Base-by-base conservation (phyloP, 2,329 filamentous ascomycete species). In the Paecilomyces sp. region DNA sequence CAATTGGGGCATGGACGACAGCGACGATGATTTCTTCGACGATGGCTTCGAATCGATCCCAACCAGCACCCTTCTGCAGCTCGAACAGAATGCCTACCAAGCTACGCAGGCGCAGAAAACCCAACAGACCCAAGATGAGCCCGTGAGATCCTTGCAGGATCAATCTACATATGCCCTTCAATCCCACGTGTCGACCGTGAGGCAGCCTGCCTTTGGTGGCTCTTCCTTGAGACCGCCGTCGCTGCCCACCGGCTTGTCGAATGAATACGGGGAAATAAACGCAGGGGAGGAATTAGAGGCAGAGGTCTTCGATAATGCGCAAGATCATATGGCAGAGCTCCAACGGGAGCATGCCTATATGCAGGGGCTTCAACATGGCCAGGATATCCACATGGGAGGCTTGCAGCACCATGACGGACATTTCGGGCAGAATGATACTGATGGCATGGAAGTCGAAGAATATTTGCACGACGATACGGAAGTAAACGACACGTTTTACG, bases 1-100 rank as follows among this genome's bases (percentile, higher is more conserved):
- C 62, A 63, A 64, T 56, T 55, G 54, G 56, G 76, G 74, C 68
- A 79, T 79, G 78, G 78, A 78, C 72, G 73, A 74, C 68, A 74
- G 73, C 69, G 77, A 78, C 67, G 76, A 79, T 69, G 77, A 78
- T 60, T 74, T 74, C 66, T 79, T 79, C 69, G 78, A 79, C 64
- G 76, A 79, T 62, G 74, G 73, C 62, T 75, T 79, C 65, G 78
- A 79, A 61, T 74, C 73, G 60, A 70, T 80, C 57, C 74, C 77
- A 53, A 69, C 74, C 30, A 68, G 76, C 58, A 74, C 77, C 22
- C 66, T 79, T 56, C 69, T 76, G 60, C 71, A 78, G 64, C 69
- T 81, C 50, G 78, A 80, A 64, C 71, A 80, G 60, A 69, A 75
- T 66, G 78, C 78, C n/a, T 72, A 73, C 57, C 70, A 70, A 60